Evolutionary conservation across 2,329 filamentous ascomycete species (phyloP).

Genomic region (Orbilia ellipsospora): DNA sequence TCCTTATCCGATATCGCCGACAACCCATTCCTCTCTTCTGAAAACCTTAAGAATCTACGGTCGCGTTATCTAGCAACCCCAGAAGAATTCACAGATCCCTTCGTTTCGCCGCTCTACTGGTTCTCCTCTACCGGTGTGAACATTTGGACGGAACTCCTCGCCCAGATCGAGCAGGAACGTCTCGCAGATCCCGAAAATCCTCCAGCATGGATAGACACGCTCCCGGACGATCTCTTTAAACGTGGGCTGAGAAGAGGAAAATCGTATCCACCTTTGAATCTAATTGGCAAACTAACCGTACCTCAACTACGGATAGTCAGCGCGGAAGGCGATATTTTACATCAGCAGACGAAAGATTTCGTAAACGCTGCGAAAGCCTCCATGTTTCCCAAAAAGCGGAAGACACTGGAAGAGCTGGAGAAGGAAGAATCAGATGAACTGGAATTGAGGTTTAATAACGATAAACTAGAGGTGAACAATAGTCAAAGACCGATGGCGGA

Average conservation of each 20-base stretch:
- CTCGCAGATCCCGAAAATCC: conserved; percentile 34
- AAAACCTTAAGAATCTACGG: conserved; percentile 26
- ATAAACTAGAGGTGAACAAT: neutral
- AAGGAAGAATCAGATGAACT: conserved; percentile 30
- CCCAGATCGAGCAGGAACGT: conserved; percentile 16
- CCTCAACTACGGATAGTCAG: conserved; percentile 41
- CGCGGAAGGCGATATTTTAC: conserved; percentile 42
- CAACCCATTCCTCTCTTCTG: conserved; percentile 46
- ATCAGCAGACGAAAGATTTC: conserved; percentile 26
- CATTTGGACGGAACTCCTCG: conserved; percentile 41
- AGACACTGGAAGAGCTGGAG: conserved; percentile 15
- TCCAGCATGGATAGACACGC: conserved; percentile 23
- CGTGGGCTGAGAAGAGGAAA: conserved; percentile 20
- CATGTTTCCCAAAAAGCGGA: conserved; percentile 18
- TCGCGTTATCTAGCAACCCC: conserved; percentile 26
- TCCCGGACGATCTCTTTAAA: conserved; percentile 25
- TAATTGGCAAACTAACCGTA: conserved; percentile 28
- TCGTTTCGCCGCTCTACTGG: conserved; percentile 47
- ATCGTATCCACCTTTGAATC: conserved; percentile 33
- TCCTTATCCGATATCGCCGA: conserved; percentile 21
- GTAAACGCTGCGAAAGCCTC: conserved; percentile 32
- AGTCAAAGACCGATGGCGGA: neutral
- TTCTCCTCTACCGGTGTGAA: conserved; percentile 43
- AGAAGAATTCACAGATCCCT: conserved; percentile 51
- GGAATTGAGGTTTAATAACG: conserved; percentile 16